Percentiles rank a stretch among this genome's conserved stretches.
Evolutionary conservation across 176 grass and related monocot genomes (phyloP).

Genomic region (Raddia distichophylla): DNA sequence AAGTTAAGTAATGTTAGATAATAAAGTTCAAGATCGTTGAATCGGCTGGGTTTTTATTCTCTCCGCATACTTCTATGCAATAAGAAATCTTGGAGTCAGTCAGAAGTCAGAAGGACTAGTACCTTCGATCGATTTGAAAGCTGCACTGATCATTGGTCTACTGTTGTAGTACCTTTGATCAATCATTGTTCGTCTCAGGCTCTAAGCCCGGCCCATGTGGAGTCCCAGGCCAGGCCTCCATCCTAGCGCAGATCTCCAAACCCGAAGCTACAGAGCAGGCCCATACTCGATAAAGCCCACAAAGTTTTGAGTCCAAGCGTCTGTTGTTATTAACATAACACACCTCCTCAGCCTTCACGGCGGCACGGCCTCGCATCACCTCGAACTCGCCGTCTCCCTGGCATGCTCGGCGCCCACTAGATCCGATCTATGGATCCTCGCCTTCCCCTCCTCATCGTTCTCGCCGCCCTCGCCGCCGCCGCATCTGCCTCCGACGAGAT

Average conservation of each 20-base stretch:
- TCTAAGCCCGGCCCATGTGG: neutral
- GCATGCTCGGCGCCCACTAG: constrained; percentile 37
- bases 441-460: constrained; percentile 14
- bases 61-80: no score
- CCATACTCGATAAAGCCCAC: neutral
- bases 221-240: neutral
- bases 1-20: no score
- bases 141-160: no score
- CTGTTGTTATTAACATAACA: neutral
- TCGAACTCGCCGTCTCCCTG: constrained; percentile 50
- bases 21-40: no score
- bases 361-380: constrained; percentile 10
- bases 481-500: constrained; percentile 64
- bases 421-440: constrained; percentile 55
- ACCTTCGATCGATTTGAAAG: no score
- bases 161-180: no score
- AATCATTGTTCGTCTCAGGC: no score
- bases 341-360: neutral
- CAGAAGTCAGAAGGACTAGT: no score
- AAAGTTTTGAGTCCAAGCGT: neutral
- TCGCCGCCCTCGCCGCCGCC: constrained; percentile 4
- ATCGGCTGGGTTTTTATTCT: no score
- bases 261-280: neutral
- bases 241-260: neutral
- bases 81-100: no score